Evolutionary conservation across 768 basidiomycete species (phyloP), one percentile per base, ranked within the genome.

Genomic region (Leccinum variicolor): DNA sequence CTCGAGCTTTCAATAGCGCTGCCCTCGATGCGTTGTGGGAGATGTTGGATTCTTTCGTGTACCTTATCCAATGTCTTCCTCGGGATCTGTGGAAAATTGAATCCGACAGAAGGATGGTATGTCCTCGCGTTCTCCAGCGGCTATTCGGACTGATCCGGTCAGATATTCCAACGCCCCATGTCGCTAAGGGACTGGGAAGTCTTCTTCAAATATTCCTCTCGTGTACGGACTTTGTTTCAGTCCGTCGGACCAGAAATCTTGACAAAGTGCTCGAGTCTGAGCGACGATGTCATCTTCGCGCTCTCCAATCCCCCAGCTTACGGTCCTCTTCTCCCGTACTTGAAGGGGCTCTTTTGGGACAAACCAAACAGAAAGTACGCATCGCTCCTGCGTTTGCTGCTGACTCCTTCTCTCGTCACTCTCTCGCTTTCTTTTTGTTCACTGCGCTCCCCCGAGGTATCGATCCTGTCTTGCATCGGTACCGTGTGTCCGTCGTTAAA

Each of bases 11-110:
- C 49, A 61, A 55, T 46, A 50, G 53, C 15, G 25, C 53, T 5
- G 67, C 71, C 9, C 64, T 71, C 25, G 69, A 71, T 53, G 52
- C 61, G 2, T 25, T 71, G 43, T 71, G 71, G 69, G 57, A 33
- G 8, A 17, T 29, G 9, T 51, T 67, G 59, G 56, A 63, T 39
- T 67, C 63, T 4, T 62, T 71, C 55, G 33, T 57, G n/a, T 31
- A 51, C 19, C 63, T 73, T 45, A 25, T 71, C 19, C 57, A 56
- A 47, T 65, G 63, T 46, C 65, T 71, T 55, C 71, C 70, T 41
- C 67, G 50, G 45, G 69, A 71, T 52, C 53, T 73, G 6, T 71
- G 69, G 71, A 64, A 19, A 55, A 52, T 57, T 2, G 53, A 70
- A 6, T 19, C 28, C 28, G 6, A 56, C 13, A 46, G 21, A 53